Percentiles rank a stretch among this genome's conserved stretches.
Evolutionary conservation across 768 basidiomycete genomes (phyloP).

Genomic region (Boletus subparvulus): DNA sequence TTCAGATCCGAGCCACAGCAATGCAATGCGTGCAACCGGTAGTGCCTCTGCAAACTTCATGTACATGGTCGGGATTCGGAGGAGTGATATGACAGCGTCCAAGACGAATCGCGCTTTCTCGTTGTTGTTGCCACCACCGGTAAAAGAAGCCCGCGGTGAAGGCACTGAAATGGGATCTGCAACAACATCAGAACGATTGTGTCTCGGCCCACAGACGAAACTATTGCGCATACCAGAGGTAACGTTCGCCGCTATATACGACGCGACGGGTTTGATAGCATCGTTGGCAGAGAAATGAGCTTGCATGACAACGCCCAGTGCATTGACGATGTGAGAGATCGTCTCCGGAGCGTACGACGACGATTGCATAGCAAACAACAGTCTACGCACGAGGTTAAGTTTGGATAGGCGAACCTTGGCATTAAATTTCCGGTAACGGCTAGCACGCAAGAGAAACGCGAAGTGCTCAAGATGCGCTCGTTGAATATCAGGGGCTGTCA

Average conservation of each 20-base stretch:
- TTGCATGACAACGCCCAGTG: slow-evolving; percentile 59
- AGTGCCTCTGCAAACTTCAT: slow-evolving; percentile 71
- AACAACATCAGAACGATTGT: neutral
- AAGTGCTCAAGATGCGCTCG: slow-evolving; percentile 81
- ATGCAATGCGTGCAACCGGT: slow-evolving; percentile 73
- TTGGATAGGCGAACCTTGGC: slow-evolving; percentile 69
- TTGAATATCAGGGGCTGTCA: slow-evolving; percentile 69
- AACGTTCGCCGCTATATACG: slow-evolving; percentile 81
- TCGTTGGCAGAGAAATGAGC: slow-evolving; percentile 71
- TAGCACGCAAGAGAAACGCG: slow-evolving; percentile 64
- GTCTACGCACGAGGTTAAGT: slow-evolving; percentile 64
- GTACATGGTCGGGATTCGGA: slow-evolving; percentile 57
- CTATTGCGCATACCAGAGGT: slow-evolving; percentile 51
- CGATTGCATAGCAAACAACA: slow-evolving; percentile 82
- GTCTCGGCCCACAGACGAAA: neutral
- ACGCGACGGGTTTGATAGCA: slow-evolving; percentile 80
- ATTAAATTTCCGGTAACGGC: slow-evolving; percentile 78
- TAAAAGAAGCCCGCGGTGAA: slow-evolving; percentile 16
- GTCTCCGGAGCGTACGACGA: slow-evolving; percentile 65
- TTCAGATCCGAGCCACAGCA: slow-evolving; percentile 78
- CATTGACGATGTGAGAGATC: slow-evolving; percentile 51
- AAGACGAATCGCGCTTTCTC: slow-evolving; percentile 70
- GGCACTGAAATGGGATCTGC: slow-evolving; percentile 4
- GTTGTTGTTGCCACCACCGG: slow-evolving; percentile 30
- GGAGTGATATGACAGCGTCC: slow-evolving; percentile 58